A percentile compares a stretch with the other conserved stretches of the same genome.
These are phyloP conservation scores for Kodamaea hsintzibuensis DNA, from an alignment of 805 yeast genomes.

Conservation along the genomic window DNA sequence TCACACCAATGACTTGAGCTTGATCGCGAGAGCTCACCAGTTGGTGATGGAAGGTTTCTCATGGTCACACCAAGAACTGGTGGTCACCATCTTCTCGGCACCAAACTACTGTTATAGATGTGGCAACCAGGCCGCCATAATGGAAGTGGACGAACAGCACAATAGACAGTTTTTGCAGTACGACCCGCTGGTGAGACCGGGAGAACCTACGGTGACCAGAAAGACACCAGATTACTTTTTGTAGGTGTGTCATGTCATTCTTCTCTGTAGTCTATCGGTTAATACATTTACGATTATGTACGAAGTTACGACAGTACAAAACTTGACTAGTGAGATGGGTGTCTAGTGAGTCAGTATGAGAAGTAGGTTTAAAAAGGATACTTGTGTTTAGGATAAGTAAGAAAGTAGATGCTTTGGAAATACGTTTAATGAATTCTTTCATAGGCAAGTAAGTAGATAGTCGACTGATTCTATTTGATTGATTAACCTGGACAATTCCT, in stretches of 20 bases:
- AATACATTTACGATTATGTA: neutral
- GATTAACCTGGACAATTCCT: no score
- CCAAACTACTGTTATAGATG: conserved; percentile 97
- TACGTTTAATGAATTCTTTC: no score
- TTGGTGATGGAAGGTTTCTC: conserved; percentile 96
- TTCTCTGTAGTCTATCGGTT: conserved; percentile 3
- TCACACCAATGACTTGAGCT: conserved; percentile 79
- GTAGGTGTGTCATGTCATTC: neutral
- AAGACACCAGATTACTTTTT: conserved; percentile 97
- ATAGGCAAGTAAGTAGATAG: no score
- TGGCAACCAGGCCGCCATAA: conserved; percentile 97
- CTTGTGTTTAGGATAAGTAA: neutral
- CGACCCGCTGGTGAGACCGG: conserved; percentile 95
- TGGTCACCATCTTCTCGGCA: conserved; percentile 91
- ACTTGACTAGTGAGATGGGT: neutral
- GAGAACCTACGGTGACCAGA: conserved; percentile 96
- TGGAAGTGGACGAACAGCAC: conserved; percentile 96
- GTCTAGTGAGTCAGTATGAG: neutral
- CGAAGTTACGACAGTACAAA: neutral
- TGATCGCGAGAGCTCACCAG: conserved; percentile 95
- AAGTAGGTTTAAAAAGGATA: neutral
- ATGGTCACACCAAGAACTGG: conserved; percentile 93
- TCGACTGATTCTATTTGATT: no score
- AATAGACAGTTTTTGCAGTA: conserved; percentile 90
- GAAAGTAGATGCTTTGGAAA: no score